phyloP scores from a whole-genome alignment of 768 basidiomycete genomes.

The Albatrellus ellisii region DNA sequence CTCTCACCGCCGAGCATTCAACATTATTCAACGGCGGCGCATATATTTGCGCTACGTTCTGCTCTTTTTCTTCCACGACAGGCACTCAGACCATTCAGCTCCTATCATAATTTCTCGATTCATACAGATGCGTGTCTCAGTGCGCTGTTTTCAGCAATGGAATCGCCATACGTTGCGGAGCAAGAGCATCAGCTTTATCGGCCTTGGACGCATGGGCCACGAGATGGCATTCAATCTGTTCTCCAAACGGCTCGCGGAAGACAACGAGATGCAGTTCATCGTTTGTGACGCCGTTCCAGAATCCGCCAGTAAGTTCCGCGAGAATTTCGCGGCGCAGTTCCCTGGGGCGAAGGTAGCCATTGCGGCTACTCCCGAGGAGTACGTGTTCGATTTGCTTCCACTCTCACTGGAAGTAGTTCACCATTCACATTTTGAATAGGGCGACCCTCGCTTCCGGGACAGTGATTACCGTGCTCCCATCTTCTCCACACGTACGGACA shows the following conservation, averaged over 20 bases:
- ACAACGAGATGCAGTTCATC: conserved; percentile 44
- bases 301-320: conserved; percentile 40
- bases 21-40: too few species aligned
- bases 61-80: too few species aligned
- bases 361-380: conserved; percentile 61
- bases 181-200: conserved; percentile 64
- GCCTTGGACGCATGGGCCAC: conserved; percentile 79
- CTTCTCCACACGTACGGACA: conserved; percentile 71
- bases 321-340: conserved; percentile 40
- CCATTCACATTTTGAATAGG: conserved; percentile 23
- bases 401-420: conserved; percentile 4
- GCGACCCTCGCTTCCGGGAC: conserved; percentile 50
- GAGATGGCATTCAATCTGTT: conserved; percentile 83
- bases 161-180: conserved; percentile 7
- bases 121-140: conserved; percentile 44
- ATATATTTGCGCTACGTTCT: too few species aligned
- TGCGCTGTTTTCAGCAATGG: conserved; percentile 22
- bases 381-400: conserved; percentile 21
- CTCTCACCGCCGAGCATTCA: too few species aligned
- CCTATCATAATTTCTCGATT: too few species aligned
- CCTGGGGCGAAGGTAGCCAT: conserved; percentile 47
- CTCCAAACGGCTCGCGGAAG: conserved; percentile 49
- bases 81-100: too few species aligned
- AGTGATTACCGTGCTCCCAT: conserved; percentile 86
- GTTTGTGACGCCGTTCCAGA: conserved; percentile 68